A percentile compares a stretch with the other conserved stretches of the same genome.
phyloP scores from a whole-genome alignment of 1,284 basidiomycete genomes.

The Tetrapyrgos nigripes region DNA sequence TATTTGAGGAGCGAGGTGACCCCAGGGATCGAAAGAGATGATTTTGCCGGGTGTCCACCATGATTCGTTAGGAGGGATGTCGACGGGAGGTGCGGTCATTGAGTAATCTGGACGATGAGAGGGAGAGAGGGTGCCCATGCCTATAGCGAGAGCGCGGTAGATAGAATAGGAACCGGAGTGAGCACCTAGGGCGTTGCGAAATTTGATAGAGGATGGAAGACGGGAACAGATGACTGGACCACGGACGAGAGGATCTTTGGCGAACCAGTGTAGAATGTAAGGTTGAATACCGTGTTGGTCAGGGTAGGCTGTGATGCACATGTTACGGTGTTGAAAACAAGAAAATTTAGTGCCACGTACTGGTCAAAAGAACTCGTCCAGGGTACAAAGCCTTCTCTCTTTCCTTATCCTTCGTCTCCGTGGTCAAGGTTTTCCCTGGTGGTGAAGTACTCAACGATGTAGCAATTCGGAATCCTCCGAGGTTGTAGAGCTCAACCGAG shows the following conservation, averaged over 20 bases:
- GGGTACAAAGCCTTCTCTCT: conserved; percentile 79
- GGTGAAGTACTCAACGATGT: too few species aligned
- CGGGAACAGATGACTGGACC: conserved; percentile 92
- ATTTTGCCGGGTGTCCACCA: conserved; percentile 89
- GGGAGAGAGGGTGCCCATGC: conserved; percentile 87
- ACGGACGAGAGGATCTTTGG: conserved; percentile 65
- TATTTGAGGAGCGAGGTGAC: conserved; percentile 86
- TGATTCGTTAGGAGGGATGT: conserved; percentile 79
- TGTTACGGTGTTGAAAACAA: too few species aligned
- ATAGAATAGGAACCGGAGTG: conserved; percentile 94
- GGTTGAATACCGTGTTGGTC: conserved; percentile 67
- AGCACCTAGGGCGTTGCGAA: conserved; percentile 92
- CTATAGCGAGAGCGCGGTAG: conserved; percentile 91
- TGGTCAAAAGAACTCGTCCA: conserved; percentile 79
- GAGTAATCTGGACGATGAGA: conserved; percentile 90
- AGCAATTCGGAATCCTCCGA: neutral
- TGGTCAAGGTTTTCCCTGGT: too few species aligned
- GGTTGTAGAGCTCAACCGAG: neutral
- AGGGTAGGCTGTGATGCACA: conserved; percentile 49
- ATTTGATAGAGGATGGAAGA: conserved; percentile 84
- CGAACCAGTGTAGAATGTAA: conserved; percentile 84
- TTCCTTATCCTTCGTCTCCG: conserved; percentile 55
- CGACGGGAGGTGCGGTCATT: conserved; percentile 88
- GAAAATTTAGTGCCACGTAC: too few species aligned
- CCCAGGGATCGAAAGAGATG: conserved; percentile 95